Evolutionary conservation across 352 stramenopile genomes (phyloP), one percentile per base, ranked within the genome.

Genomic region (Phytophthora uliginosa): DNA sequence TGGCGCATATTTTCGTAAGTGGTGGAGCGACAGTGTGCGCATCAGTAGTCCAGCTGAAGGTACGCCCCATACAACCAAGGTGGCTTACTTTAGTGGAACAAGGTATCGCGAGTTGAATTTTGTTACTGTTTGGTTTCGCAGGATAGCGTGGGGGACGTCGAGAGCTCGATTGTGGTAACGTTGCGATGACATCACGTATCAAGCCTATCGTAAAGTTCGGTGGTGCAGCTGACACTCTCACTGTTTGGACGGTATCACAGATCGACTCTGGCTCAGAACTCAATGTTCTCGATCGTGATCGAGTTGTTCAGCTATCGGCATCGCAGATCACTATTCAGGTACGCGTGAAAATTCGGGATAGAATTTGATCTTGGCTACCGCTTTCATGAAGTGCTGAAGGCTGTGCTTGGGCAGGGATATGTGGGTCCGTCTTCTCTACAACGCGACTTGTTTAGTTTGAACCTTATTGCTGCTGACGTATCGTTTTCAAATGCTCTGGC

Each of bases 1-100:
- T 91, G 50, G 82, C 70, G 0, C 80, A 92, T 61, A 62, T 94
- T n/a, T 89, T 92, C 48, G 74, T 94, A 8, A 94, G 73, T 15
- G 89, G 86, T 18, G 89, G 89, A 18, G 83, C 86, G 12, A 85
- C 85, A 36, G 50, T 91, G 9, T 95, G 89, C 17, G 68, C 76
- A 12, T 87, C 73, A 26, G 78, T 82, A 31, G 73, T 95, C 15
- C 65, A 81, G 13, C 64, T 93, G 8, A 77, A 91, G 83, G 87
- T 91, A 64, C 50, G 53, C 66, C 20, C 2, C 9, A 8, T 55
- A 15, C 10, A 48, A 20, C 17, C 17, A 20, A n/a, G 12, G 36
- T 54, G n/a, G 47, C 13, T 8, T 36, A 34, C 5, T 31, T 33
- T 34, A 6, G 22, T 4, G 34, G 34, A 56, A 7, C 24, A 56